Evolutionary conservation across 768 basidiomycete species (phyloP).

Genomic region (Tephrocybe sp.): DNA sequence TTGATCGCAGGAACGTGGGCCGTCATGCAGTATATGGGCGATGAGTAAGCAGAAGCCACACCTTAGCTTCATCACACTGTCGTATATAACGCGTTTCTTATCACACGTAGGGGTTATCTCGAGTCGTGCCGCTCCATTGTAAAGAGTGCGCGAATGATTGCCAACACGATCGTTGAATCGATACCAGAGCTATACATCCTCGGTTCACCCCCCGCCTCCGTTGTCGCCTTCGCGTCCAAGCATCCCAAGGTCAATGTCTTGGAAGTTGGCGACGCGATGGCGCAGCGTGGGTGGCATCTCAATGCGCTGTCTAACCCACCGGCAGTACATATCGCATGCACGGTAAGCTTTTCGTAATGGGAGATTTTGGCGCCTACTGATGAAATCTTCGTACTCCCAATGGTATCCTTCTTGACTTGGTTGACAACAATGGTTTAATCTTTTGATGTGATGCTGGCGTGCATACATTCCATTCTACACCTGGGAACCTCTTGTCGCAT

Average conservation of each 20-base stretch:
- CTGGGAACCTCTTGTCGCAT: no score
- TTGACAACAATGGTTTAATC: no score
- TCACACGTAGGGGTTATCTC: conserved; percentile 73
- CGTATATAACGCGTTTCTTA: conserved; percentile 3
- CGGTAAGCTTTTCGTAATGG: conserved; percentile 49
- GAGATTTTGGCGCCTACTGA: not conserved
- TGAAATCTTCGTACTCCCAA: not conserved
- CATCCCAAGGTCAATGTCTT: conserved; percentile 68
- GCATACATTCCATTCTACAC: no score
- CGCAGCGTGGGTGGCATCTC: conserved; percentile 86
- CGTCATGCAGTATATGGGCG: conserved; percentile 91
- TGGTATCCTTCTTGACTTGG: not conserved
- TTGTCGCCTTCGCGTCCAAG: conserved; percentile 82
- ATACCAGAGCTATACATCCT: conserved; percentile 87
- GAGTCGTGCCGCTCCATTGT: conserved; percentile 85
- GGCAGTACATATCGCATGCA: conserved; percentile 92
- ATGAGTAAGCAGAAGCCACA: conserved; percentile 54
- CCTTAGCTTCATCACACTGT: not conserved
- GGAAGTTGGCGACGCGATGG: conserved; percentile 90
- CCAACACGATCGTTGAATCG: conserved; percentile 58
- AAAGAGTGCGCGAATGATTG: conserved; percentile 67
- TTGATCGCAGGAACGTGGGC: conserved; percentile 97
- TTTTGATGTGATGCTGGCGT: no score
- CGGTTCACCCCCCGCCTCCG: conserved; percentile 86
- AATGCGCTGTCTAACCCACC: conserved; percentile 79